These are phyloP conservation scores for Amanita polypyramis DNA, from an alignment of 768 basidiomycete genomes.

Conservation along the genomic window DNA sequence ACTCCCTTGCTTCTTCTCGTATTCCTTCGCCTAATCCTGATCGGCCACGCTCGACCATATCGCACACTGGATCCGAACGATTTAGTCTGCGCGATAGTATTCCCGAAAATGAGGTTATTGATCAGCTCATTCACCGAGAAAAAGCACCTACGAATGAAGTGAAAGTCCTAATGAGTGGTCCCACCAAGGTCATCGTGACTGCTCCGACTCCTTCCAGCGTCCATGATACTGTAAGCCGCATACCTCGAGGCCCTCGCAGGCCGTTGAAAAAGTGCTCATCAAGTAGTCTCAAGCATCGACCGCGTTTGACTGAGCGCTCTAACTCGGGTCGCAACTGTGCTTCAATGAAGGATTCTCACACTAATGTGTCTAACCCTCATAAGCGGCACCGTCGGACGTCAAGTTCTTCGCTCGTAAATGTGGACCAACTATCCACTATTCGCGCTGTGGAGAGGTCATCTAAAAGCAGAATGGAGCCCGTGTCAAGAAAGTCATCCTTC, in stretches of 20 bases:
- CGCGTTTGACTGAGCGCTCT: constrained; percentile 18
- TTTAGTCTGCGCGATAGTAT: not conserved
- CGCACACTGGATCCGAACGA: not conserved
- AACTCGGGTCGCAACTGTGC: constrained; percentile 11
- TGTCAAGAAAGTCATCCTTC: constrained; percentile 10
- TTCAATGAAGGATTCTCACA: constrained; percentile 12
- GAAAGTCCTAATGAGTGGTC: constrained; percentile 33
- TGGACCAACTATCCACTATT: constrained; percentile 9
- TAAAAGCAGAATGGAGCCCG: constrained; percentile 8
- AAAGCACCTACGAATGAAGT: constrained; percentile 21
- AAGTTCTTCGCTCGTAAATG: constrained; percentile 9
- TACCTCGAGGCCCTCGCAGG: constrained; percentile 33
- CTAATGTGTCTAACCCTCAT: constrained; percentile 21
- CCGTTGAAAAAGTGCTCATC: constrained; percentile 22
- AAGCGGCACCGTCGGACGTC: constrained; percentile 18
- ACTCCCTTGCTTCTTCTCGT: constrained; percentile 2
- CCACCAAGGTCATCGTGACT: constrained; percentile 42
- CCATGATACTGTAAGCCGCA: constrained; percentile 22
- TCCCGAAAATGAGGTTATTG: not conserved
- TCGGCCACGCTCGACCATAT: not conserved
- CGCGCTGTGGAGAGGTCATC: constrained; percentile 12
- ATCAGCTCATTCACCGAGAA: constrained; percentile 9
- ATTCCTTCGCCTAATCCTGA: constrained; percentile 5
- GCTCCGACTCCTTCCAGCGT: constrained; percentile 38
- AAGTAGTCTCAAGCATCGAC: constrained; percentile 17